Conservation (phyloP, 352 stramenopile species). For the Globisporangium rhizosaccharum region DNA sequence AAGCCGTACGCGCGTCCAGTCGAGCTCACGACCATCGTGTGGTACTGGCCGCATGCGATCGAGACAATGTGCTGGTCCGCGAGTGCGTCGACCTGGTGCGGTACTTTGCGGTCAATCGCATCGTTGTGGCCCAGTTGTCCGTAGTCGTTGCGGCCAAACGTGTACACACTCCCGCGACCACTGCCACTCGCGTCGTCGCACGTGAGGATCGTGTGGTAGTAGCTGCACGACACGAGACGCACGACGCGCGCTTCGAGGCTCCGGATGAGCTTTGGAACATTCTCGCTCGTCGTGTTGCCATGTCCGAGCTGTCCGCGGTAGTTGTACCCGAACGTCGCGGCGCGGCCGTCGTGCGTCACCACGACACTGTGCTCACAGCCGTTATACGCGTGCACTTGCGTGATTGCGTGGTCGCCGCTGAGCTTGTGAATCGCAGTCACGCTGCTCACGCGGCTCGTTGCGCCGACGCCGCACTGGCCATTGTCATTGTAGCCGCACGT, state of each 20-base stretch:
- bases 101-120: constrained; percentile 84
- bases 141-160: constrained; percentile 92
- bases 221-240: constrained; percentile 87
- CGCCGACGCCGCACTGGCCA: constrained; percentile 88
- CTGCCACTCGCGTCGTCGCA: constrained; percentile 33
- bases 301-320: constrained; percentile 91
- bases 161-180: constrained; percentile 52
- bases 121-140: constrained; percentile 89
- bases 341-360: constrained; percentile 67
- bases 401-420: constrained; percentile 28
- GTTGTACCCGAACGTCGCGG: constrained; percentile 90
- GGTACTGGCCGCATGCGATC: constrained; percentile 90
- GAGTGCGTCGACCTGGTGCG: constrained; percentile 60
- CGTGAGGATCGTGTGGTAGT: constrained; percentile 89
- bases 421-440: constrained; percentile 75
- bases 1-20: constrained; percentile 74
- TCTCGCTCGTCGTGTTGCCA: constrained; percentile 84
- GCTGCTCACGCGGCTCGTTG: constrained; percentile 66
- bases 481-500: constrained; percentile 94
- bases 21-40: constrained; percentile 76
- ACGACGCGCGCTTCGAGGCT: constrained; percentile 68
- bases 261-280: constrained; percentile 70
- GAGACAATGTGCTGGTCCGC: constrained; percentile 56
- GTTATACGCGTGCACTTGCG: constrained; percentile 90
- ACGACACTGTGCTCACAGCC: constrained; percentile 91